Percentiles rank a stretch among this genome's conserved stretches.
Conservation (phyloP, 2,329 filamentous ascomycete genomes). For the Aspergillus carbonarius region DNA sequence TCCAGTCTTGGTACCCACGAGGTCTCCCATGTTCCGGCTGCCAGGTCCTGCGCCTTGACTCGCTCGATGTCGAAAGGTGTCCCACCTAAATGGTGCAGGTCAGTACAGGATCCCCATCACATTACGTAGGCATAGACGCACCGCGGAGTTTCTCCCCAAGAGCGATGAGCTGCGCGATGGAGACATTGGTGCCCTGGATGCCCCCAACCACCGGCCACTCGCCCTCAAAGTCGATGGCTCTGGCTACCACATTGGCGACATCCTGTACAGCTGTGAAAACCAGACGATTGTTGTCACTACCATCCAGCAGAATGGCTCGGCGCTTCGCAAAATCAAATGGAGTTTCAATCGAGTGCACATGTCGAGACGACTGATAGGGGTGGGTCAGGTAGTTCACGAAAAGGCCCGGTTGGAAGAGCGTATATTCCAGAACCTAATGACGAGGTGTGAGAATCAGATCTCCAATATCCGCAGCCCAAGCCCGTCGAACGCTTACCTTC, state of each 20-base stretch:
- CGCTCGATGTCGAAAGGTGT: background rate
- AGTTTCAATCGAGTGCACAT: background rate
- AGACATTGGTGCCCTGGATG: background rate
- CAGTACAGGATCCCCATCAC: background rate
- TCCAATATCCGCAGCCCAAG: no score
- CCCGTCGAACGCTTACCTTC: background rate
- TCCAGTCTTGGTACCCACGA: conserved; percentile 7
- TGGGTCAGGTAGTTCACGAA: conserved; percentile 8
- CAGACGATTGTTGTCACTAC: background rate
- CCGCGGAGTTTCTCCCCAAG: conserved; percentile 2
- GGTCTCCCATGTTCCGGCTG: background rate
- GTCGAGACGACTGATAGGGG: background rate
- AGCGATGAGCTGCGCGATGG: background rate
- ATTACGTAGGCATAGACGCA: background rate
- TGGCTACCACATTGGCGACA: background rate
- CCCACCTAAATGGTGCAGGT: background rate
- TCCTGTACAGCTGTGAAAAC: conserved; percentile 3
- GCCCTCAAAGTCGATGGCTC: conserved; percentile 7
- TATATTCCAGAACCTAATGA: conserved; percentile 9
- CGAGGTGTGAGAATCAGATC: no score
- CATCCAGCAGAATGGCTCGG: background rate
- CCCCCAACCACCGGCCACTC: conserved; percentile 10
- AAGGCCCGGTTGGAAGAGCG: conserved; percentile 10
- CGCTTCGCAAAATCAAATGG: conserved; percentile 4
- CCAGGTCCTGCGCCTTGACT: background rate